Evolutionary conservation across 1,284 basidiomycete genomes (phyloP), one percentile per base, ranked within the genome.

Genomic region (Clitocybe nebularis): DNA sequence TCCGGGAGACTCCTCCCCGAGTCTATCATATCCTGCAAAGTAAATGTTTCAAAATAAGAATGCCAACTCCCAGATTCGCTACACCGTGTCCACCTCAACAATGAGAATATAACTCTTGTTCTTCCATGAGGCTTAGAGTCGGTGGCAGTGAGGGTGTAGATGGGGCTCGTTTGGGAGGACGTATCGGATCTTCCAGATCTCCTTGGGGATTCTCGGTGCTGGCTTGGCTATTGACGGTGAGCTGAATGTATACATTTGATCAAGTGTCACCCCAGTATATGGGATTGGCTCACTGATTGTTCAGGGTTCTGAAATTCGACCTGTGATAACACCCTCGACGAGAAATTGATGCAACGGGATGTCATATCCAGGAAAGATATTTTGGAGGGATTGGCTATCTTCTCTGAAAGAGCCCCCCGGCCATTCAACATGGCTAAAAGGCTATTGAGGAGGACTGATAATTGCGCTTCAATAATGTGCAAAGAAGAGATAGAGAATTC

Each of bases 401-500:
- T 20, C 13, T 34, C 36, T 21, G 14, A 20, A 19, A 38, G 17
- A 13, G 25, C 9, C 6, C 39, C 42, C 5, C 42, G 21, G 14
- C n/a, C 49, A 26, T 59, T 58, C 4, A 55, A 44, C 6, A 51
- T 52, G 10, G 52, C 56, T 2, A 59, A 39, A 7, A 57, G 45
- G 14, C 56, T 52, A 39, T 59, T 59, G 16, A 59, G 47, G 25
- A 55, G 56, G 19, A 59, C 56, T 58, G 21, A 6, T 8, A 17
- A 20, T 34, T 17, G n/a, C 24, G n/a, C 8, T 7, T 36, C 19
- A 14, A 26, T 21, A 38, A 5, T 4, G 7, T 30, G 13, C 4
- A 14, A 20, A 4, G 21, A 11, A 23, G 8, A 10, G 19, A n/a
- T 9, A 7, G 19, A 4, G 16, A 10, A n/a, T 19, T 23, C 51